Evolutionary conservation across 495 filamentous ascomycete genomes (phyloP), one percentile per base, ranked within the genome.

Genomic region (Lindgomyces ingoldianus): DNA sequence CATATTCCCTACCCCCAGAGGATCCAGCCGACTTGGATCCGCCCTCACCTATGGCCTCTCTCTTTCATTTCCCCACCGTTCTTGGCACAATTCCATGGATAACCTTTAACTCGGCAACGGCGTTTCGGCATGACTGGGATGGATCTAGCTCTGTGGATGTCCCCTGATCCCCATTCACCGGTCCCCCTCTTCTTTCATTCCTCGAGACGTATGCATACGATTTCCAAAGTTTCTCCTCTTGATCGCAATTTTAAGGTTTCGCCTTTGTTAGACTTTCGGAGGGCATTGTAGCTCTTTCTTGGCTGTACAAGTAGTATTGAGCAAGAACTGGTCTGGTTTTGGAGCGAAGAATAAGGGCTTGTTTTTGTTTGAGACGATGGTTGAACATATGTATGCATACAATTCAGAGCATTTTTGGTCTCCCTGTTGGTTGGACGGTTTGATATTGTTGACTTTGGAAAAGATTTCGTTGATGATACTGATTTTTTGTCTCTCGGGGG

Each of bases 141-240:
- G 46, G 6, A 25, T 19, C 22, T 8, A 16, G 36, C 8, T 41
- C 16, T 8, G 8, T 9, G 45, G 45, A 9, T 48, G 45, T 48
- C 12, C 19, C 45, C 8, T 11, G 10, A 19, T n/a, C n/a, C n/a
- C n/a, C n/a, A n/a, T n/a, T n/a, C n/a, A n/a, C n/a, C n/a, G 21
- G 9, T 27, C 27, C 51, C 24, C 3, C 51, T 33, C 14, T 22
- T 29, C 22, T n/a, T 54, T 21, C 11, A n/a, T 24, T 54, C 27
- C 3, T 42, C 22, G 27, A 39, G 10, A 19, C 14, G 42, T 59
- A 25, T 59, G 56, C 42, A 59, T 59, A 48, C 18, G 56, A 41
- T 2, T 30, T 53, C 29, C 36, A 10, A n/a, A n/a, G 18, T 29
- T 53, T 48, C 29, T 48, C 24, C n/a, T 6, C 18, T 30, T 45